Base-by-base conservation (phyloP, 768 basidiomycete species). In the Kondoa malvinella region DNA sequence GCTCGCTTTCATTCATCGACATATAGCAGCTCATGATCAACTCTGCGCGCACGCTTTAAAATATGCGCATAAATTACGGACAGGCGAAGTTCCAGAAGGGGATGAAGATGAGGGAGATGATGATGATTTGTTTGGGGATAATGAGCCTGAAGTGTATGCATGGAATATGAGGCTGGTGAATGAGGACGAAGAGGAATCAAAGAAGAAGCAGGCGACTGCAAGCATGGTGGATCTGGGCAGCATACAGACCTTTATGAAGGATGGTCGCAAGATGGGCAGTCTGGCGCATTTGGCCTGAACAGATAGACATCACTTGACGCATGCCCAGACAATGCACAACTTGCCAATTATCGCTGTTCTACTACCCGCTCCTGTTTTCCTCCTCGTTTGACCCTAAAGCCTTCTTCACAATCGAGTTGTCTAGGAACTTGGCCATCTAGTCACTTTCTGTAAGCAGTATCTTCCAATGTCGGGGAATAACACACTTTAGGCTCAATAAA, bases 401-500 rank as follows among this genome's bases (percentile, higher is more conserved):
- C 21, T 50, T 50, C 40, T 50, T 50, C 25, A 31, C 58, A 14
- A 25, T 59, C 25, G 21, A 59, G 25, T 31, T 50, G 40, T 50
- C 40, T 8, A 50, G 40, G 40, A 50, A 59, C 25, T 59, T 59
- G 4, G 58, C 25, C 25, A 25, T 31, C 21, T 31, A 59, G n/a
- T 3, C 29, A 33, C 30, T 34, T 33, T 33, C n/a, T 25, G 57
- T 59, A 21, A 32, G 61, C 15, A 14, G 14, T 25, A 31, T 14
- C 12, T 29, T 33, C 61, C 3, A 63, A 32, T 14, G 61, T 29
- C 27, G 16, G 12, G 16, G 3, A 95, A 67, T 85, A 84, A 1
- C 92, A 87, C 73, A 92, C 91, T 68, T 84, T 85, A 1, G 92
- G 92, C 73, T 96, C 90, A 16, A 96, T 84, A 73, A 94, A 95